Evolutionary conservation across 2,329 filamentous ascomycete species (phyloP).

Genomic region (Aspergillus cejpii): DNA sequence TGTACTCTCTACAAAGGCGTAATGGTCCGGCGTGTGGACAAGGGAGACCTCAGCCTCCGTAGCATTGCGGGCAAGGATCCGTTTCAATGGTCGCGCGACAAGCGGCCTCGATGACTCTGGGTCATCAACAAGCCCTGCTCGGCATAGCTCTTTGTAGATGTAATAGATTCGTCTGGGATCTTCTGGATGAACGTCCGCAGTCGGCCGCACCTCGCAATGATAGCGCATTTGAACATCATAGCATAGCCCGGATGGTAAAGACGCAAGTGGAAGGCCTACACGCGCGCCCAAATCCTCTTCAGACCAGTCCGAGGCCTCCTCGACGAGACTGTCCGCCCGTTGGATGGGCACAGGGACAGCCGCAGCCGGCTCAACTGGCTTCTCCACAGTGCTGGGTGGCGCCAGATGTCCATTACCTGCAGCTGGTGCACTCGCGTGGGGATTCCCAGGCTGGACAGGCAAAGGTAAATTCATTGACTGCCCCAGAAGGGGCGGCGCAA

Average conservation of each 20-base stretch:
- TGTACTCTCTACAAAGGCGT: constrained; percentile 64
- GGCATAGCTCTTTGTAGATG: constrained; percentile 84
- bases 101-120: constrained; percentile 47
- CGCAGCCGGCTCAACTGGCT: constrained; percentile 23
- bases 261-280: constrained; percentile 41
- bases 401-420: constrained; percentile 10
- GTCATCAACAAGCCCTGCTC: constrained; percentile 67
- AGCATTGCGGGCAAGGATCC: constrained; percentile 72
- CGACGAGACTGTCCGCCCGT: constrained; percentile 31
- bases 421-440: constrained; percentile 3
- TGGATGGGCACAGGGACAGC: constrained; percentile 16
- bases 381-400: constrained; percentile 19
- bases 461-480: constrained; percentile 18
- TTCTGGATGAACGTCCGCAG: constrained; percentile 76
- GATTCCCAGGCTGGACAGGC: constrained; percentile 7
- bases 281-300: constrained; percentile 30
- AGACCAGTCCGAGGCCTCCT: constrained; percentile 40
- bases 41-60: constrained; percentile 71
- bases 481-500: constrained; percentile 21
- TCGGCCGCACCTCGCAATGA: constrained; percentile 72
- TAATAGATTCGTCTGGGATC: constrained; percentile 87
- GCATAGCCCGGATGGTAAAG: constrained; percentile 67
- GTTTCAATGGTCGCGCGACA: constrained; percentile 51
- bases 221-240: constrained; percentile 96
- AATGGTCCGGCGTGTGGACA: constrained; percentile 72